Evolutionary conservation across 129 eudicot genomes (phyloP), one percentile per base, ranked within the genome.

Genomic region (Arctium minus): DNA sequence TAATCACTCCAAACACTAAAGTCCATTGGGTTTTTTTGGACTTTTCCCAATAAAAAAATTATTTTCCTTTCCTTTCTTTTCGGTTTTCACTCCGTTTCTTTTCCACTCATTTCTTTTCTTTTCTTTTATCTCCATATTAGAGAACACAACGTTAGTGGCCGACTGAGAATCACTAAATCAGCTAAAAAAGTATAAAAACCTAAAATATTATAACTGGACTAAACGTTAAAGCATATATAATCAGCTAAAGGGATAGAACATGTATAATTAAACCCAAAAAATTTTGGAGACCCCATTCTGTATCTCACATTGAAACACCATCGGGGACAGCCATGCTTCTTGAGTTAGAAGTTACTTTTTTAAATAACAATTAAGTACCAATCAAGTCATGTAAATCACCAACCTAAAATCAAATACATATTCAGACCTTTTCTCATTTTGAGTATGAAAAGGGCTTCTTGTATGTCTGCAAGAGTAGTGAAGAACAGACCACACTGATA

Each of bases 401-500:
- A 46, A 10, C 10, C 15, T 46, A 10, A 53, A 53, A 53, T 53
- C 65, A 53, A 60, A 17, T n/a, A 60, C 68, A 17, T 60, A 60
- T n/a, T 60, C 37, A 29, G 40, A 11, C 18, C 53, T 53, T 75
- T 40, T 44, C 38, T 84, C 72, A 84, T 36, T 84, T 84, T 69
- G 75, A 42, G 80, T 84, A 80, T 48, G 80, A 27, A 79, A 84
- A 79, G 15, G 94, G 92, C 75, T 89, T 88, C 79, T 72, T 87
- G 74, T 91, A 91, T 22, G 86, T 82, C 84, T 85, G 88, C 86
- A 88, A 69, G 77, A 91, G 84, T 18, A 91, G 86, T 5, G 94
- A 91, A 36, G 86, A 86, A 44, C 92, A 91, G n/a, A 91, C 94
- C 35, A 87, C 94, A 79, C 94, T 89, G 4, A 91, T 85, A 17